Conservation (phyloP, 1,284 basidiomycete genomes). For the Ganoderma sinense region DNA sequence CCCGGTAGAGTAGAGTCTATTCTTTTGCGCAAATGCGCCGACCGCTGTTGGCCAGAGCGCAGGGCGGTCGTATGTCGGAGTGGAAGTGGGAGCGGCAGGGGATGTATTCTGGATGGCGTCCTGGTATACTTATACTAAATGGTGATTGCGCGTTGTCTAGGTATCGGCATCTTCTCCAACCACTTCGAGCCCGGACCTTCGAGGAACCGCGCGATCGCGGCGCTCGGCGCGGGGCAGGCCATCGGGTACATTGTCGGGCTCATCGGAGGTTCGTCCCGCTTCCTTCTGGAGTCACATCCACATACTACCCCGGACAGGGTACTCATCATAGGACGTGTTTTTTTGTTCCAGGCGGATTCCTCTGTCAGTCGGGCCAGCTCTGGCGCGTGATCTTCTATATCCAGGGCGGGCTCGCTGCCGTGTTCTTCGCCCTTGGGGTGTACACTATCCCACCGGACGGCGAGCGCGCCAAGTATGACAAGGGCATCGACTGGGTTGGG, state of each 20-base stretch:
- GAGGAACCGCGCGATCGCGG: constrained; percentile 42
- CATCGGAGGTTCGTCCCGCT: constrained; percentile 36
- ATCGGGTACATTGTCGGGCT: constrained; percentile 45
- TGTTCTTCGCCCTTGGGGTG: constrained; percentile 40
- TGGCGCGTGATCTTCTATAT: constrained; percentile 47
- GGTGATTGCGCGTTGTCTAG: constrained; percentile 1
- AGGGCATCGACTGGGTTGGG: constrained; percentile 46
- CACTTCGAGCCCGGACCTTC: constrained; percentile 37
- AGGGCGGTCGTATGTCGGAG: too few species aligned
- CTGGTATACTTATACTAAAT: too few species aligned
- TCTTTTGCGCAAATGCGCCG: too few species aligned
- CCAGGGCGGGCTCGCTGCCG: constrained; percentile 41
- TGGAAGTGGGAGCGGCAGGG: too few species aligned
- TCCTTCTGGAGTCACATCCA: too few species aligned
- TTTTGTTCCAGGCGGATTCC: constrained; percentile 36
- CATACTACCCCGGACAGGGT: background rate
- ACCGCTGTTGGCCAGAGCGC: too few species aligned
- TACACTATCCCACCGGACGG: constrained; percentile 33
- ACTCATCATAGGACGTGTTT: too few species aligned
- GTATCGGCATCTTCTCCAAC: constrained; percentile 38
- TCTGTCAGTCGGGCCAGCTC: constrained; percentile 40
- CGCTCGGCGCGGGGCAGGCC: constrained; percentile 43
- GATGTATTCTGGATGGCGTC: too few species aligned
- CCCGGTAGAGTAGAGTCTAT: too few species aligned
- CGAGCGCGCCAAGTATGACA: constrained; percentile 35